phyloP scores from a whole-genome alignment of 2,329 filamentous ascomycete genomes.

The Orbilia brochopaga region DNA sequence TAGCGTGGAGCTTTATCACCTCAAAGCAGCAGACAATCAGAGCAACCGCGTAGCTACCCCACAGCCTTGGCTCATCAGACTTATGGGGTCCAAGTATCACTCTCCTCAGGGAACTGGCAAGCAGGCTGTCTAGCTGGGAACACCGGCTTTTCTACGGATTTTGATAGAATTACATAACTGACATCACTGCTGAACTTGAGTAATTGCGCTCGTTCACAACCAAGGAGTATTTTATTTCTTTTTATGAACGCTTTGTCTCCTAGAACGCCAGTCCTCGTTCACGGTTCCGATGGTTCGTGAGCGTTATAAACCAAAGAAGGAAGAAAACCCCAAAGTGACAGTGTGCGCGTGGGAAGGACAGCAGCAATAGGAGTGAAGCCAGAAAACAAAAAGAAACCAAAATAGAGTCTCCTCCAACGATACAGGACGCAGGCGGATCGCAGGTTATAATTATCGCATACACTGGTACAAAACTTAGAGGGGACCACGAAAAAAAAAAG shows the following conservation, averaged over 20 bases:
- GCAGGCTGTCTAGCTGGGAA: too few relatives aligned
- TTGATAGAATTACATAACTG: background rate
- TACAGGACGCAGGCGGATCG: constrained; percentile 11
- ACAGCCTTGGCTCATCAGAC: too few relatives aligned
- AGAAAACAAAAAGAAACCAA: constrained; percentile 22
- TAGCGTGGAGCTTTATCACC: constrained; percentile 10
- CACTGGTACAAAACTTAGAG: constrained; percentile 29
- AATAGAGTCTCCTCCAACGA: background rate
- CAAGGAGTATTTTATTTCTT: constrained; percentile 27
- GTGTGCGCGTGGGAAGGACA: constrained; percentile 1
- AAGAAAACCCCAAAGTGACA: constrained; percentile 25
- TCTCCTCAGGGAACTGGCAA: too few relatives aligned
- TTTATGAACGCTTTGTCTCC: constrained; percentile 36
- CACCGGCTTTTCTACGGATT: background rate
- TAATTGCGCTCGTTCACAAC: too few relatives aligned
- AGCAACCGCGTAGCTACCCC: too few relatives aligned
- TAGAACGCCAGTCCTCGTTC: constrained; percentile 45
- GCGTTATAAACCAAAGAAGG: constrained; percentile 23
- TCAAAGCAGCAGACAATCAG: too few relatives aligned
- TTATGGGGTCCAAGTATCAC: too few relatives aligned
- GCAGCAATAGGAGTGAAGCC: constrained; percentile 25
- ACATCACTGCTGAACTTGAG: background rate
- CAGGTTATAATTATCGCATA: constrained; percentile 44
- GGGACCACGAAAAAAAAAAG: constrained; percentile 15
- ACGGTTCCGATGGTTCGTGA: constrained; percentile 30